Conservation (phyloP, 371 early-diverging fungal species). For the Rhizopus microsporus region DNA sequence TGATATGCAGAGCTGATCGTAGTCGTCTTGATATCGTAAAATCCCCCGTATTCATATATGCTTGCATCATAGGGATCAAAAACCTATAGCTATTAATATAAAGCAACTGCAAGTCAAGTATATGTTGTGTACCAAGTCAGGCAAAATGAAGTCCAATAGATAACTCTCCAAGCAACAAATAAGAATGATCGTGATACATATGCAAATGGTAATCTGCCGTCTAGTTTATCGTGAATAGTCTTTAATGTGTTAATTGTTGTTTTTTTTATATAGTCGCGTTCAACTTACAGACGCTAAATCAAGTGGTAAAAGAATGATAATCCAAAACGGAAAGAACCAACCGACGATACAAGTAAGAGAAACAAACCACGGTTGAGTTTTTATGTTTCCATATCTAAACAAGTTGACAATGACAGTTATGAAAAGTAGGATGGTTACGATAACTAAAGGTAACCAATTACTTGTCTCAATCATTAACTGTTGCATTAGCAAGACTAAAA, state of each 20-base stretch:
- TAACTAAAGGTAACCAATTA: slow-evolving; percentile 53
- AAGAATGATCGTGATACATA: slow-evolving; percentile 73
- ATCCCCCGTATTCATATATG: slow-evolving; percentile 85
- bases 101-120: too few species aligned
- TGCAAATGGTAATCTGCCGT: slow-evolving; percentile 75
- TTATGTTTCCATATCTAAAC: slow-evolving; percentile 74
- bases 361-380: slow-evolving; percentile 70
- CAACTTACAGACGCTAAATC: slow-evolving; percentile 85
- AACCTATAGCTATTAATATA: slow-evolving; percentile 54
- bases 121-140: slow-evolving; percentile 72
- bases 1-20: slow-evolving; percentile 72
- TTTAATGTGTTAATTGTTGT: slow-evolving; percentile 26
- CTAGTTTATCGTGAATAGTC: slow-evolving; percentile 62
- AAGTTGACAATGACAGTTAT: slow-evolving; percentile 60
- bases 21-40: slow-evolving; percentile 68
- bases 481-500: slow-evolving; percentile 5
- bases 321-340: slow-evolving; percentile 91
- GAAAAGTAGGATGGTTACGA: slow-evolving; percentile 48
- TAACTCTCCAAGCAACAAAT: slow-evolving; percentile 77
- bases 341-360: slow-evolving; percentile 63
- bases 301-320: slow-evolving; percentile 85
- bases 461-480: slow-evolving; percentile 11
- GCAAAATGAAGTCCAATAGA: slow-evolving; percentile 92
- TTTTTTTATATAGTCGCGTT: neutral
- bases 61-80: slow-evolving; percentile 81